Evolutionary conservation across 192 early-diverging fungal species (phyloP), one percentile per base, ranked within the genome.

Genomic region (Coemansia sp.): DNA sequence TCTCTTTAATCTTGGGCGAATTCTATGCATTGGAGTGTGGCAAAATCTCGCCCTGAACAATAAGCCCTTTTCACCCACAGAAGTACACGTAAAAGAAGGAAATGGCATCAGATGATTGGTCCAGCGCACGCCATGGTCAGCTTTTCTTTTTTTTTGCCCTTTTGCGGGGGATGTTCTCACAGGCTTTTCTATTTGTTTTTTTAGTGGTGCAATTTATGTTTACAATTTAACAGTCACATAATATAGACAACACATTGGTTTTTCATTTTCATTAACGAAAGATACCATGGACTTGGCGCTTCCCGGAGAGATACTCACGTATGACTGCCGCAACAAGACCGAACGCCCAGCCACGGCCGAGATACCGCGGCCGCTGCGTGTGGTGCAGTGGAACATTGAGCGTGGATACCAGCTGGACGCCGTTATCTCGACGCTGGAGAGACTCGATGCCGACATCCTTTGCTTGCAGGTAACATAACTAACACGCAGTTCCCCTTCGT

Each of bases 301-400:
- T n/a, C 78, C 78, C 8, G 78, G 78, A 6, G 33, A 71, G 55
- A 45, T 81, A 21, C 29, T 75, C 26, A 59, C 59, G 13, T 81
- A 72, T 53, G 78, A 81, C 71, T 75, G 15, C 35, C 78, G 78
- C 56, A 49, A 58, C 51, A 12, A 7, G 3, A 7, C 53, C 18
- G 43, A 40, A 23, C 59, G 25, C 7, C 35, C 55, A 1, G 43
- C 23, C 16, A 63, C 55, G 0, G 30, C 63, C 12, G 70, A 33
- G 30, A 75, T 75, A 20, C 73, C 66, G 28, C 71, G 59, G 7
- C 81, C 85, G 4, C 70, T 91, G 29, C 86, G 87, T 25, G 84
- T 87, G 23, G 61, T 93, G 16, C 90, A 93, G 62, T 93, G 91
- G 91, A 93, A 93, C 65, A 89, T 93, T 52, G 91, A 93, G 66